Conservation (phyloP, 345 rosid species). For the Psidium friedrichsthalianum region DNA sequence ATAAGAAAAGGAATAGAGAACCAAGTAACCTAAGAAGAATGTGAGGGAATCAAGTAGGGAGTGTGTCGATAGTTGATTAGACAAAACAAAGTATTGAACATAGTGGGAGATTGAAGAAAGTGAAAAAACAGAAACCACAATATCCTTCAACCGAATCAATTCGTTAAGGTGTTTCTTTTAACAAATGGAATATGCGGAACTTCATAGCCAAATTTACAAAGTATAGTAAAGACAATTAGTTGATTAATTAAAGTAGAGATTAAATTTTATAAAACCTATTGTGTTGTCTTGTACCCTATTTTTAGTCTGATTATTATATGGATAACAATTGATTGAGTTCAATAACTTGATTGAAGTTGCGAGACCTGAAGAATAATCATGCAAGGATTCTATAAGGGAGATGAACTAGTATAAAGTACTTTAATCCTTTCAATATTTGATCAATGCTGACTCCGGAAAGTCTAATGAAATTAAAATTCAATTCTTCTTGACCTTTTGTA, state of each 20-base stretch:
- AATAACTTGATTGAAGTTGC: not conserved
- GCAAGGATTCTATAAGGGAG: not conserved
- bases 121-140: not conserved
- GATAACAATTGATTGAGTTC: not conserved
- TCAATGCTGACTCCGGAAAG: not conserved
- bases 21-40: too few species aligned
- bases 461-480: too few species aligned
- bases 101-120: not conserved
- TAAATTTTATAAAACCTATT: too few species aligned
- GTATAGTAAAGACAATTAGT: not conserved
- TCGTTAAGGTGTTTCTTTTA: not conserved
- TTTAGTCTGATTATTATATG: too few species aligned
- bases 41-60: not conserved
- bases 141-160: not conserved
- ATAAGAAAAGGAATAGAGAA: too few species aligned
- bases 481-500: too few species aligned
- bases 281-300: not conserved
- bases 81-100: too few species aligned
- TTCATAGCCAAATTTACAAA: too few species aligned
- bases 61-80: not conserved
- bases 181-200: not conserved
- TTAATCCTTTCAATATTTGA: too few species aligned
- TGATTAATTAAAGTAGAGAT: not conserved
- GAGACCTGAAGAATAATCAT: not conserved
- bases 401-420: too few species aligned